These are phyloP conservation scores for Claviceps fusiformis DNA, from an alignment of 2,329 filamentous ascomycete species.

Conservation along the genomic window DNA sequence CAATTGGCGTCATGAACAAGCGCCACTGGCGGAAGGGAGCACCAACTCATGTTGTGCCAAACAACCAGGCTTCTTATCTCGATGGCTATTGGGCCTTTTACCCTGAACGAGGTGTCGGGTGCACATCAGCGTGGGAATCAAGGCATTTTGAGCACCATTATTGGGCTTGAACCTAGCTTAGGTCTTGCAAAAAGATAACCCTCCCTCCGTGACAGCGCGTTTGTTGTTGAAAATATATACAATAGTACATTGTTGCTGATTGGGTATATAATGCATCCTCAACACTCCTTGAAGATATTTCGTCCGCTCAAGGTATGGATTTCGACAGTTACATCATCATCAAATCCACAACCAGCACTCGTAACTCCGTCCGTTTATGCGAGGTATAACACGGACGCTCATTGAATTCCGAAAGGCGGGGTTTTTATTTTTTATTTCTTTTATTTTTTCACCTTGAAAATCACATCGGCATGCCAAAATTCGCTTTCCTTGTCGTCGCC, in stretches of 20 bases:
- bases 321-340: no score
- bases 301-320: no score
- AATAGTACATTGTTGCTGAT: neutral
- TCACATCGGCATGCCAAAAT: conserved; percentile 7
- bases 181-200: neutral
- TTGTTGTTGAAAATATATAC: neutral
- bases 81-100: neutral
- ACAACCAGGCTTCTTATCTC: neutral
- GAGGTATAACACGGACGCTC: no score
- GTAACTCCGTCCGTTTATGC: neutral
- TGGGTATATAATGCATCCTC: neutral
- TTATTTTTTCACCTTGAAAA: no score
- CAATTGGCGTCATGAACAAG: neutral
- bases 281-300: no score
- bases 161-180: neutral
- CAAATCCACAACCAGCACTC: neutral
- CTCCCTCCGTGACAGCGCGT: neutral
- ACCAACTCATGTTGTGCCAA: neutral
- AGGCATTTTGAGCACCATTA: neutral
- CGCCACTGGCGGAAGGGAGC: neutral
- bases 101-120: neutral
- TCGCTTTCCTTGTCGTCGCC: conserved; percentile 17
- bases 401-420: no score
- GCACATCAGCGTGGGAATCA: neutral
- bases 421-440: no score